Percentiles rank a stretch among this genome's conserved stretches.
These are phyloP conservation scores for Guadua angustifolia DNA, from an alignment of 176 grass and related monocot genomes.

Conservation along the genomic window DNA sequence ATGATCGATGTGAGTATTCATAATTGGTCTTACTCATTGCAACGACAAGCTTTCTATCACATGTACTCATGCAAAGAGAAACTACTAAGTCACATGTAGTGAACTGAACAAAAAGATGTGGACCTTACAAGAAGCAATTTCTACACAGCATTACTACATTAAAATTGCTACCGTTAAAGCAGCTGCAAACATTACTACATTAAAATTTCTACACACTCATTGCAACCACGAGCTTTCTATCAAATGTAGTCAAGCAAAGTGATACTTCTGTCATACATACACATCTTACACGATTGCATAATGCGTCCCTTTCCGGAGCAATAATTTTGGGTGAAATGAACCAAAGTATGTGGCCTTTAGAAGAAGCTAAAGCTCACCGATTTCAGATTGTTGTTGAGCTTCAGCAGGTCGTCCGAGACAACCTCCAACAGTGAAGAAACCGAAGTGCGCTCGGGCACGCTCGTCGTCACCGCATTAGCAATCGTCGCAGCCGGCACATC, in stretches of 20 bases:
- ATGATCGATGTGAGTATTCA: not conserved
- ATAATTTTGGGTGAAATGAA: not conserved
- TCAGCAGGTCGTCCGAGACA: slow-evolving; percentile 64
- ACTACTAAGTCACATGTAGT: not conserved
- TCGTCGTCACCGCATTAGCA: slow-evolving; percentile 8
- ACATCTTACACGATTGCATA: not conserved
- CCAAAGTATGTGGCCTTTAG: not conserved
- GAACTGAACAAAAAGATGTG: not conserved
- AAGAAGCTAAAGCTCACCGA: slow-evolving; percentile 46
- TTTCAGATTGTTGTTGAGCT: slow-evolving; percentile 75
- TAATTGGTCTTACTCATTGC: not conserved
- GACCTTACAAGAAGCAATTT: not conserved
- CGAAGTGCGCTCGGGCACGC: slow-evolving; percentile 17
- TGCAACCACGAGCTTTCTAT: not conserved
- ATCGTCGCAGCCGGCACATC: slow-evolving; percentile 38
- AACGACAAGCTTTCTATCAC: not conserved
- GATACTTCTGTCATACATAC: not conserved
- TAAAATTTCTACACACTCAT: not conserved
- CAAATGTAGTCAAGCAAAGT: not conserved
- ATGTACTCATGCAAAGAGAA: not conserved
- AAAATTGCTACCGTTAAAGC: not conserved
- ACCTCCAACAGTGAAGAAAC: slow-evolving; percentile 69
- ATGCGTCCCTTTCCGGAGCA: not conserved
- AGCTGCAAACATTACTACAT: not conserved
- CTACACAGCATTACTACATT: not conserved